phyloP scores from a whole-genome alignment of 2,329 filamentous ascomycete genomes.

The Periglandula ipomoeae region DNA sequence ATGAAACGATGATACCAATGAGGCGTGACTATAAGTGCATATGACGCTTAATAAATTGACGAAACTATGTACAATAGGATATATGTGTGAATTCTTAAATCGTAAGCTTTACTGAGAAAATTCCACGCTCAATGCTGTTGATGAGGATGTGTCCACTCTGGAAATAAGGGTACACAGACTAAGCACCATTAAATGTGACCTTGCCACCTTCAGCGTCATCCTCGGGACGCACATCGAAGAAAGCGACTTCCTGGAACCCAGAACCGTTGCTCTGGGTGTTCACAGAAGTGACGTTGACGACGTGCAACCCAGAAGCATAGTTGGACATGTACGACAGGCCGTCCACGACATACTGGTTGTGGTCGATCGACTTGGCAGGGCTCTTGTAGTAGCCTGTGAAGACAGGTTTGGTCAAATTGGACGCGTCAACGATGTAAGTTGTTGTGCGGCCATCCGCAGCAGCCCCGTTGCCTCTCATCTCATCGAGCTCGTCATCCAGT shows the following conservation, averaged over 20 bases:
- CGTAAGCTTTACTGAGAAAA: slow-evolving; percentile 29
- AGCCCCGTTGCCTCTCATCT: slow-evolving; percentile 29
- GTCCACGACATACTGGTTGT: slow-evolving; percentile 36
- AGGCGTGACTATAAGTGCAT: too few species aligned
- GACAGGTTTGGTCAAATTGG: slow-evolving; percentile 25
- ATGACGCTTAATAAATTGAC: too few species aligned
- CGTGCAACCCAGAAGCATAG: slow-evolving; percentile 35
- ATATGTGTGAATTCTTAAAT: too few species aligned
- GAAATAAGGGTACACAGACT: slow-evolving; percentile 38
- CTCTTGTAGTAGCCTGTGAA: slow-evolving; percentile 31
- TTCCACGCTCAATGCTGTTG: slow-evolving; percentile 40
- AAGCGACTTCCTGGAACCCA: too few species aligned
- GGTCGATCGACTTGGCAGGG: slow-evolving; percentile 30
- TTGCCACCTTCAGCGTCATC: slow-evolving; percentile 37
- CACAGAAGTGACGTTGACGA: slow-evolving; percentile 24
- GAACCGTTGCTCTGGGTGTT: too few species aligned
- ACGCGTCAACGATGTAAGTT: too few species aligned
- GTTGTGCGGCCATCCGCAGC: slow-evolving; percentile 28
- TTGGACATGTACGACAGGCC: slow-evolving; percentile 36
- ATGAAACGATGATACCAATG: too few species aligned
- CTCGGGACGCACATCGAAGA: too few species aligned
- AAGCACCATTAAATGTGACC: slow-evolving; percentile 32
- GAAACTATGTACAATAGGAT: too few species aligned
- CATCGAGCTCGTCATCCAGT: slow-evolving; percentile 42
- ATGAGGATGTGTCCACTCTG: slow-evolving; percentile 34